These are phyloP conservation scores for Alternaria sp. DNA, from an alignment of 2,329 filamentous ascomycete genomes.

Conservation along the genomic window DNA sequence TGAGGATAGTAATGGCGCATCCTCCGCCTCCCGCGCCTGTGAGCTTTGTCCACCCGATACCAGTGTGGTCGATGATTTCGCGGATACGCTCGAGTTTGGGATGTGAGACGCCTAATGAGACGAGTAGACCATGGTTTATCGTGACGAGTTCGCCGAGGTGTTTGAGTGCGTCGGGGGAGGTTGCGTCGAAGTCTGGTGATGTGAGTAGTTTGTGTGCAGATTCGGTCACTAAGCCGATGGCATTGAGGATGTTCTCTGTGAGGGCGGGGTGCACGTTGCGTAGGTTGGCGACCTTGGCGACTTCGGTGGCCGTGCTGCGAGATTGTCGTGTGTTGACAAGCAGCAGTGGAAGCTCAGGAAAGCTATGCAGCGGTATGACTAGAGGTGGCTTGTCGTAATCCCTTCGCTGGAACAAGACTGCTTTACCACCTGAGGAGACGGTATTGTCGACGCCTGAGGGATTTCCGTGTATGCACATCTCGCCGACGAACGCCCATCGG, in stretches of 20 bases:
- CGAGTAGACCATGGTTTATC: slow-evolving; percentile 91
- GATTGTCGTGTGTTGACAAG: slow-evolving; percentile 89
- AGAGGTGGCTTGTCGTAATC: slow-evolving; percentile 80
- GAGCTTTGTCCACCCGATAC: slow-evolving; percentile 95
- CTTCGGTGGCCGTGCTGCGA: slow-evolving; percentile 85
- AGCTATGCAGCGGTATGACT: slow-evolving; percentile 81
- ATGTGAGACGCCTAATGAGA: slow-evolving; percentile 93
- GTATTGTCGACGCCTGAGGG: slow-evolving; percentile 98
- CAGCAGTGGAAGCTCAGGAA: slow-evolving; percentile 90
- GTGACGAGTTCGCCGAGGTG: slow-evolving; percentile 87
- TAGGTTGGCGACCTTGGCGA: slow-evolving; percentile 82
- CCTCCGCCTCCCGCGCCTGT: slow-evolving; percentile 96
- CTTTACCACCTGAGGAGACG: slow-evolving; percentile 91
- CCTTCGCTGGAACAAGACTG: slow-evolving; percentile 85
- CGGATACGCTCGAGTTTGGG: slow-evolving; percentile 90
- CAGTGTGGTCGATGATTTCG: slow-evolving; percentile 82
- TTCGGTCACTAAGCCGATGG: slow-evolving; percentile 78
- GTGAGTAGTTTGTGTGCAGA: slow-evolving; percentile 65
- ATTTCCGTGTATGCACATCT: slow-evolving; percentile 97
- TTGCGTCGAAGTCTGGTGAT: slow-evolving; percentile 72
- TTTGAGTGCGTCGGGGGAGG: slow-evolving; percentile 70
- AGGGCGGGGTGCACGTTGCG: slow-evolving; percentile 77
- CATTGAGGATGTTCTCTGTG: slow-evolving; percentile 81
- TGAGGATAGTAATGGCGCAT: slow-evolving; percentile 91
- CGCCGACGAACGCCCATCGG: slow-evolving; percentile 94